Conservation (phyloP, 257 asterid genomes). For the Mentha longifolia region DNA sequence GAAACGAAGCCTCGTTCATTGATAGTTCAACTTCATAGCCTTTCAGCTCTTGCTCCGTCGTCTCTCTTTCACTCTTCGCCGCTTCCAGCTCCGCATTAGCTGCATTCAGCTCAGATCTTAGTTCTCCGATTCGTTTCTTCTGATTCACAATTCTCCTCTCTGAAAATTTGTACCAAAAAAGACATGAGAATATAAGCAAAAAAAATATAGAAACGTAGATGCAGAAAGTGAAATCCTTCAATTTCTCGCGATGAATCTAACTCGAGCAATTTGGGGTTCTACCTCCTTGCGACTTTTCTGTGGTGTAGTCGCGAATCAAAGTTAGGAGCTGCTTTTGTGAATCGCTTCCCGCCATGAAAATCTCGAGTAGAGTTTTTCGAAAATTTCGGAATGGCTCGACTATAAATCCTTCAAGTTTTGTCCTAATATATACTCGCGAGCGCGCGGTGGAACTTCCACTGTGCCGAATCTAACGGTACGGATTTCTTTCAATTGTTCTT, state of each 20-base stretch:
- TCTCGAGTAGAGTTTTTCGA: slow-evolving; percentile 10
- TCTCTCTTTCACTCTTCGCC: slow-evolving; percentile 67
- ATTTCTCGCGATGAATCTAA: neutral
- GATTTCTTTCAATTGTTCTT: too few relatives aligned
- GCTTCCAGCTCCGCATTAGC: slow-evolving; percentile 59
- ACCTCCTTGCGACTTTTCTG: slow-evolving; percentile 89
- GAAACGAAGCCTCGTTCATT: slow-evolving; percentile 61
- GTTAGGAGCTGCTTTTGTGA: slow-evolving; percentile 62
- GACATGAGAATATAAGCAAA: neutral
- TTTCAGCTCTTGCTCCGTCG: slow-evolving; percentile 66
- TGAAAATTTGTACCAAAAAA: slow-evolving; percentile 27
- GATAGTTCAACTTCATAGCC: slow-evolving; percentile 75
- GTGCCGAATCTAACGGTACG: too few relatives aligned
- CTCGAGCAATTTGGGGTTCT: neutral
- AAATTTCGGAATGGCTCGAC: neutral
- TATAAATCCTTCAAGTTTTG: neutral
- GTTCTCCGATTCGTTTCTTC: slow-evolving; percentile 68
- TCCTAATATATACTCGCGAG: neutral
- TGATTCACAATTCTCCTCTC: slow-evolving; percentile 61
- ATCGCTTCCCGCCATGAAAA: slow-evolving; percentile 83
- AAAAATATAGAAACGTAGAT: neutral
- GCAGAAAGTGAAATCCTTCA: slow-evolving; percentile 3
- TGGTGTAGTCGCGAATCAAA: slow-evolving; percentile 66
- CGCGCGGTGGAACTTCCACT: too few relatives aligned
- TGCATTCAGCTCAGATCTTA: slow-evolving; percentile 52